Evolutionary conservation across 2,329 filamentous ascomycete species (phyloP).

Genomic region (Blastomyces parvus): DNA sequence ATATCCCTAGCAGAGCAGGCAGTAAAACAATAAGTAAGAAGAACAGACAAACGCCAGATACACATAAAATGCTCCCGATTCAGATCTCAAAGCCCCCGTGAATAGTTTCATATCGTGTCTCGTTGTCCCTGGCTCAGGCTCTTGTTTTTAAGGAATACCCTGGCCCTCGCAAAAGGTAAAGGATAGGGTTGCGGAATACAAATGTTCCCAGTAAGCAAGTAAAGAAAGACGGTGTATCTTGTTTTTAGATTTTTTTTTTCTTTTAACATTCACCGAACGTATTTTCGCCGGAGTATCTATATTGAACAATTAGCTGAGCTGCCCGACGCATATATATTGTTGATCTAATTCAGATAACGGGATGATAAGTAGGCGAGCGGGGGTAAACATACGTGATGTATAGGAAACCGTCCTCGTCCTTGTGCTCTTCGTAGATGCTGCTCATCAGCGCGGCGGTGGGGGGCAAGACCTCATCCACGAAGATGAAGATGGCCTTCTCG

Average conservation of each 20-base stretch:
- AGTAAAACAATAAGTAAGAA: not conserved
- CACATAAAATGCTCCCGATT: conserved; percentile 9
- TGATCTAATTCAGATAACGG: not conserved
- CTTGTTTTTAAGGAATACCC: not conserved
- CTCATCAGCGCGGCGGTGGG: conserved; percentile 97
- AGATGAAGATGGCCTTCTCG: conserved; percentile 99
- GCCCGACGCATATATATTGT: not conserved
- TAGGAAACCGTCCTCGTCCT: conserved; percentile 78
- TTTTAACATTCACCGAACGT: conserved; percentile 61
- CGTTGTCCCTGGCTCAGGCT: not conserved
- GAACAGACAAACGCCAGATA: conserved; percentile 3
- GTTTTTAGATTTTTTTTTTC: not conserved
- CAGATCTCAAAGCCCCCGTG: conserved; percentile 3
- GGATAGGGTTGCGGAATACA: not conserved
- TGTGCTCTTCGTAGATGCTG: conserved; percentile 99
- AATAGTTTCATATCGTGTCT: conserved; percentile 2
- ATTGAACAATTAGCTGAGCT: conserved; percentile 5
- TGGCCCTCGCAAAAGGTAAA: not conserved
- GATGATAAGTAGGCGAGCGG: not conserved
- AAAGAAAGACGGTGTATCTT: not conserved
- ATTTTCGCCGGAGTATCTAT: conserved; percentile 92
- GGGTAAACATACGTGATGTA: conserved; percentile 73
- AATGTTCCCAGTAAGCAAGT: not conserved
- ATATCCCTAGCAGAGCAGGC: conserved; percentile 5
- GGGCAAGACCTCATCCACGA: conserved; percentile 95